Conservation (phyloP, 73 alveolate species). For the Breviolum minutum region DNA sequence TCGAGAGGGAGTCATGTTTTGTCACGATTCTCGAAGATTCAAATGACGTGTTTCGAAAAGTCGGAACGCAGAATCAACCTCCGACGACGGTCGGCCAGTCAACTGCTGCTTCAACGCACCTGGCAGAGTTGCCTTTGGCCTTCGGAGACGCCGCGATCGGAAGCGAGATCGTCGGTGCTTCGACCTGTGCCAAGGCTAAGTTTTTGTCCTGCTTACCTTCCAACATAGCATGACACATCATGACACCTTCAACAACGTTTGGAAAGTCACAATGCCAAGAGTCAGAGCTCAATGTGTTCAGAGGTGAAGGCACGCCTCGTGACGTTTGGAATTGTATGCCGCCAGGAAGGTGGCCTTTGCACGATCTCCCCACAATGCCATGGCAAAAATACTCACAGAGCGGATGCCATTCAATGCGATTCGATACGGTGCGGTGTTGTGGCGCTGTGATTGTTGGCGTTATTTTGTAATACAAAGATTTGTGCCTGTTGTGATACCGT, state of each 20-base stretch:
- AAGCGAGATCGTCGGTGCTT: background rate
- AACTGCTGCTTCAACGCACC: too few relatives aligned
- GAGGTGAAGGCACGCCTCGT: background rate
- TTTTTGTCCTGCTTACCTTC: too few relatives aligned
- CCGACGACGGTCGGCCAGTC: too few relatives aligned
- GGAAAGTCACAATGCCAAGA: background rate
- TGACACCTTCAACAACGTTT: background rate
- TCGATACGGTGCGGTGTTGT: too few relatives aligned
- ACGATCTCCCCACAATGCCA: slow-evolving; percentile 68
- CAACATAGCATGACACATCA: too few relatives aligned
- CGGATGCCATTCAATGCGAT: too few relatives aligned
- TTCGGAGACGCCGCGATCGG: slow-evolving; percentile 2
- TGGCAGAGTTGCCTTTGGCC: slow-evolving; percentile 39
- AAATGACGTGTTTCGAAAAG: too few relatives aligned
- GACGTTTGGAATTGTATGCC: slow-evolving; percentile 52
- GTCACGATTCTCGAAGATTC: too few relatives aligned
- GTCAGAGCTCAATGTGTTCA: too few relatives aligned
- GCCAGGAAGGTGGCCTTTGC: slow-evolving; percentile 67
- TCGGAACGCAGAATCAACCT: too few relatives aligned
- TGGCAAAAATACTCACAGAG: background rate
- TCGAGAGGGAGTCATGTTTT: too few relatives aligned
- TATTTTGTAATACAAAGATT: background rate
- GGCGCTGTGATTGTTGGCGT: background rate
- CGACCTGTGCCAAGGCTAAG: background rate
- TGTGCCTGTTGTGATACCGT: background rate